Evolutionary conservation across 768 basidiomycete species (phyloP).

Genomic region (Filobasidium wieringae): DNA sequence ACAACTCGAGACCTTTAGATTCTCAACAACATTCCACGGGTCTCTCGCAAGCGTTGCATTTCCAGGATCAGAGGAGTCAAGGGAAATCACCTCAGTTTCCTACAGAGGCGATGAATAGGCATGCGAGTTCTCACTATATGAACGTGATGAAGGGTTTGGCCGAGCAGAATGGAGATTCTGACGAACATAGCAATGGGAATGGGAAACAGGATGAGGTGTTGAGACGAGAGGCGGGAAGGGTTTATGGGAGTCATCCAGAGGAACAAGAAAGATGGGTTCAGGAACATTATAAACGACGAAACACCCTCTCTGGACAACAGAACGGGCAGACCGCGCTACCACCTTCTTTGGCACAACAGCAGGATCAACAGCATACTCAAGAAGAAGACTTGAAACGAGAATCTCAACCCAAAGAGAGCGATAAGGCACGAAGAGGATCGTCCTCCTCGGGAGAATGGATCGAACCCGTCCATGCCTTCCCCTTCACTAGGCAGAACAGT

Average conservation of each 20-base stretch:
- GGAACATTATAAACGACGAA: background rate
- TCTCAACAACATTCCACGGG: background rate
- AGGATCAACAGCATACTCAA: background rate
- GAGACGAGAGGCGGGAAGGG: background rate
- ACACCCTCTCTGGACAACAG: too few relatives aligned
- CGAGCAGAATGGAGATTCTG: too few relatives aligned
- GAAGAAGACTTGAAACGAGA: background rate
- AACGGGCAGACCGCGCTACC: background rate
- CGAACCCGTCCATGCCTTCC: background rate
- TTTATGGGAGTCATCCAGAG: background rate
- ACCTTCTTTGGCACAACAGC: background rate
- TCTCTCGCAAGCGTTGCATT: background rate
- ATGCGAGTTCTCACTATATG: too few relatives aligned
- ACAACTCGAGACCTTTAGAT: background rate
- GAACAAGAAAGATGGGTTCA: background rate
- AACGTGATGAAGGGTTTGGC: too few relatives aligned
- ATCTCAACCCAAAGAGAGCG: background rate
- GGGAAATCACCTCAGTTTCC: background rate
- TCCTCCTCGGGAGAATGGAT: slow-evolving; percentile 9
- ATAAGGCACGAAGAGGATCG: background rate
- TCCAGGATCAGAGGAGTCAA: background rate
- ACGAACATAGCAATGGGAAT: too few relatives aligned
- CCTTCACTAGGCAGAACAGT: background rate
- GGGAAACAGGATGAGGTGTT: background rate
- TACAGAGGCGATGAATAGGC: too few relatives aligned